These are phyloP conservation scores for Mucor circinelloides DNA, from an alignment of 371 early-diverging fungal genomes.

Conservation along the genomic window DNA sequence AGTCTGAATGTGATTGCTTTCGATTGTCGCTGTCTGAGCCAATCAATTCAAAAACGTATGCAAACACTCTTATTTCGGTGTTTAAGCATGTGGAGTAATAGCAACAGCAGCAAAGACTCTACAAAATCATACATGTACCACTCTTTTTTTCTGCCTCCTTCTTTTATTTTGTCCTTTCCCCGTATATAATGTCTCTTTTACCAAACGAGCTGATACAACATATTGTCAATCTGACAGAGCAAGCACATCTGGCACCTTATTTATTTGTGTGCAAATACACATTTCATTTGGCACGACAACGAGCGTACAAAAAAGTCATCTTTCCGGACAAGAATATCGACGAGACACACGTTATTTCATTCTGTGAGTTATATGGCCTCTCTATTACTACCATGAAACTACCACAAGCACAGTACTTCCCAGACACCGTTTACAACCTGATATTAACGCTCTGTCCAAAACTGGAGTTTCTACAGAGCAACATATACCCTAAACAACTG, in stretches of 20 bases:
- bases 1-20: not conserved
- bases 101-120: too few relatives aligned
- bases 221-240: slow-evolving; percentile 12
- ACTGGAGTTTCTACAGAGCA: slow-evolving; percentile 38
- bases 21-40: not conserved
- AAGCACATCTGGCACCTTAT: slow-evolving; percentile 4
- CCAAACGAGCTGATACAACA: slow-evolving; percentile 16
- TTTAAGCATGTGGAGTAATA: not conserved
- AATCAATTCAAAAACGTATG: not conserved
- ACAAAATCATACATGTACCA: not conserved
- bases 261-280: slow-evolving; percentile 24
- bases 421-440: slow-evolving; percentile 27
- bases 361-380: slow-evolving; percentile 40
- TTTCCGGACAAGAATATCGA: slow-evolving; percentile 33
- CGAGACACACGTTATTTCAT: slow-evolving; percentile 26
- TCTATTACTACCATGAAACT: slow-evolving; percentile 41
- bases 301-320: slow-evolving; percentile 40
- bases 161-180: not conserved
- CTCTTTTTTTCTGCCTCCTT: not conserved
- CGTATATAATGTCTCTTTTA: slow-evolving; percentile 3
- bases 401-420: slow-evolving; percentile 30
- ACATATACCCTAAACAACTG: slow-evolving; percentile 23
- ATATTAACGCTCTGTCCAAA: slow-evolving; percentile 33
- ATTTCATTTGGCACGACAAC: slow-evolving; percentile 34
- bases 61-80: not conserved